Base-by-base conservation (phyloP, 2,329 filamentous ascomycete species). In the Didymella arachidicola region DNA sequence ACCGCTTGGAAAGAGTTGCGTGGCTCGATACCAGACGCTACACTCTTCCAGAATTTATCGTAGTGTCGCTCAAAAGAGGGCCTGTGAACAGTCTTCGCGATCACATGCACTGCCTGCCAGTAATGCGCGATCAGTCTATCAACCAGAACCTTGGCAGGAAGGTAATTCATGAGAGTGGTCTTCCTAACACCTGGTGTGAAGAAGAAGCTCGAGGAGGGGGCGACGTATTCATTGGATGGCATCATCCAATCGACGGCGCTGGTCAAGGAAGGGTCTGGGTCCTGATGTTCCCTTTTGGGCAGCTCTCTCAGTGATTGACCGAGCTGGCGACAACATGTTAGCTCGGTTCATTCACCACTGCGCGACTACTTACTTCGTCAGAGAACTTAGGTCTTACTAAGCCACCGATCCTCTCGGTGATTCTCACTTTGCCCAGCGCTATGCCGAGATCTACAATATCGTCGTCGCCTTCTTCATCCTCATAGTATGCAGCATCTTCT, bases 371-470 rank as follows among this genome's bases (percentile, higher is more conserved):
- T 79, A 90, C 86, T 80, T 92, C 89, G 73, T 92, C 87, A 4
- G 85, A 83, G 57, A 93, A 83, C 65, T 87, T 86, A 2, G 90
- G 89, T 44, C 89, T 81, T 42, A 90, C 87, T 64, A 90, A 84
- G 0, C 89, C 89, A 16, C 90, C 90, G 62, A 93, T 86, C 36
- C 89, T 83, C 69, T 93, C 90, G 2, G 88, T 91, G 59, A 93
- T 86, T 58, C 82, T 85, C 83, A 92, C 85, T 72, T 86, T 89
- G 1, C 90, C 90, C 60, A 93, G 82, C 63, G 84, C 84, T 57
- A 92, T 85, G 2, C 90, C 90, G 26, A 93, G 78, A 74, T 93
- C 90, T 64, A 90, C 84, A 44, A 91, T 77, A 59, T 91, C 88
- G 70, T 89, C 89, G 72, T 89, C 87, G 59, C 88, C 87, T 19